A percentile compares a stretch with the other conserved stretches of the same genome.
Conservation (phyloP, 768 basidiomycete genomes). For the Pisolithus microcarpus region DNA sequence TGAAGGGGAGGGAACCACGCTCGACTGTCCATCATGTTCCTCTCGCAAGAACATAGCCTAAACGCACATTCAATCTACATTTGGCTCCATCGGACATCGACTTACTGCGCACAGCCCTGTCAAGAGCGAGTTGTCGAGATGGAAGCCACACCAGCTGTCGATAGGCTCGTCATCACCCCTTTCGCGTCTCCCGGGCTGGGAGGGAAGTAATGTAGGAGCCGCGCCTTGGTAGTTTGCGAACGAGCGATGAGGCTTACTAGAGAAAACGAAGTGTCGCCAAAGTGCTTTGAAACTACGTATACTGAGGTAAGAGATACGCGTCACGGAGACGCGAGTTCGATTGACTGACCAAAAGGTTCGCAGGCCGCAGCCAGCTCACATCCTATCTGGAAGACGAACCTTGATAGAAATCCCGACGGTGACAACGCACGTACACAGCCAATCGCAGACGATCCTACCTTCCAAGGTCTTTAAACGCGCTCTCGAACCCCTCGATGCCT, state of each 20-base stretch:
- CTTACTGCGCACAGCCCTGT: constrained; percentile 88
- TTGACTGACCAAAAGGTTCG: constrained; percentile 71
- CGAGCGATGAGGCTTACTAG: constrained; percentile 63
- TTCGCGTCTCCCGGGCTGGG: constrained; percentile 36
- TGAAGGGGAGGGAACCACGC: constrained; percentile 58
- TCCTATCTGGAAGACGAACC: constrained; percentile 79
- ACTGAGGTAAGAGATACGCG: constrained; percentile 2
- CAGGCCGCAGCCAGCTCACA: constrained; percentile 79
- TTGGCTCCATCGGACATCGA: constrained; percentile 1
- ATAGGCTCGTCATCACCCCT: constrained; percentile 53
- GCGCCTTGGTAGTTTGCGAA: constrained; percentile 83
- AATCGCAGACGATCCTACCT: constrained; percentile 29
- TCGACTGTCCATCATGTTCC: constrained; percentile 33
- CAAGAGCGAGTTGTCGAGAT: constrained; percentile 84
- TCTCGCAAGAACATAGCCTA: constrained; percentile 81
- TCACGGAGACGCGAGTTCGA: neutral
- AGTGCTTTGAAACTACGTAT: constrained; percentile 51
- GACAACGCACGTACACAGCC: neutral
- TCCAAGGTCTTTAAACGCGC: constrained; percentile 83
- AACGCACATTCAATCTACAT: constrained; percentile 4
- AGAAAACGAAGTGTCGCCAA: constrained; percentile 58
- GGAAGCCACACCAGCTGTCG: constrained; percentile 93
- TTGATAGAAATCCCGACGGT: constrained; percentile 20
- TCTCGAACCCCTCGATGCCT: constrained; percentile 70
- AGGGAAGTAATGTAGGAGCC: constrained; percentile 95